Percentiles rank a stretch among this genome's conserved stretches.
Evolutionary conservation across 2,329 filamentous ascomycete genomes (phyloP).

Genomic region (Colletotrichum truncatum): DNA sequence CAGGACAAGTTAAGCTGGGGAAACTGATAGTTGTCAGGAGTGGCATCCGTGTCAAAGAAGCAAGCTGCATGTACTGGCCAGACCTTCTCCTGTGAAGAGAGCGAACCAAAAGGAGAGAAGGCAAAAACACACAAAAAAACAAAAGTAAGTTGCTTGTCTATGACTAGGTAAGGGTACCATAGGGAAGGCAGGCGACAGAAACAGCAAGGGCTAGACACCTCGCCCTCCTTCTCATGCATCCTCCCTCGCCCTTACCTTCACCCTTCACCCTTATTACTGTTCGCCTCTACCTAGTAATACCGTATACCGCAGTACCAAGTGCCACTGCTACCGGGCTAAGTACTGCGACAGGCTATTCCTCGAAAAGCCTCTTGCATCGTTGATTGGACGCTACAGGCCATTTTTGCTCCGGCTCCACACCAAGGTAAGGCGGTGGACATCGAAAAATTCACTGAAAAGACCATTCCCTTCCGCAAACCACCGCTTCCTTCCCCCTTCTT

Average conservation of each 20-base stretch:
- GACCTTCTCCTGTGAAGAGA: not conserved
- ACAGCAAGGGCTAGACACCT: not conserved
- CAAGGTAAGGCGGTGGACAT: constrained; percentile 14
- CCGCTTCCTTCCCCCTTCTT: constrained; percentile 24
- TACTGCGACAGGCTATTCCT: constrained; percentile 10
- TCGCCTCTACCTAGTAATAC: not conserved
- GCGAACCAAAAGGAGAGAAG: not conserved
- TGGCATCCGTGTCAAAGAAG: not conserved
- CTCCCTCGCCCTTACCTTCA: not conserved
- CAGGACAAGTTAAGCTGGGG: not conserved
- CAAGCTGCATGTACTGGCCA: not conserved
- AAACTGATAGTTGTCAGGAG: not conserved
- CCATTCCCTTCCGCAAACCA: constrained; percentile 22
- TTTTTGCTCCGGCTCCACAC: constrained; percentile 28
- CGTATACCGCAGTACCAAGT: not conserved
- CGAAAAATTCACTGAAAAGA: constrained; percentile 16
- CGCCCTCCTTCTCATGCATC: not conserved
- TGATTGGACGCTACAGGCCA: constrained; percentile 24
- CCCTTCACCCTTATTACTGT: not conserved
- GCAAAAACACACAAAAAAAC: not conserved
- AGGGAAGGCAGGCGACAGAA: not conserved
- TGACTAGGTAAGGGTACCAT: not conserved
- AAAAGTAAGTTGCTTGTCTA: too few relatives aligned
- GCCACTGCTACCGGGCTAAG: not conserved
- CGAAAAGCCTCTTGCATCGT: constrained; percentile 20